Evolutionary conservation across 768 basidiomycete genomes (phyloP).

Genomic region (Mycena leptocephala): DNA sequence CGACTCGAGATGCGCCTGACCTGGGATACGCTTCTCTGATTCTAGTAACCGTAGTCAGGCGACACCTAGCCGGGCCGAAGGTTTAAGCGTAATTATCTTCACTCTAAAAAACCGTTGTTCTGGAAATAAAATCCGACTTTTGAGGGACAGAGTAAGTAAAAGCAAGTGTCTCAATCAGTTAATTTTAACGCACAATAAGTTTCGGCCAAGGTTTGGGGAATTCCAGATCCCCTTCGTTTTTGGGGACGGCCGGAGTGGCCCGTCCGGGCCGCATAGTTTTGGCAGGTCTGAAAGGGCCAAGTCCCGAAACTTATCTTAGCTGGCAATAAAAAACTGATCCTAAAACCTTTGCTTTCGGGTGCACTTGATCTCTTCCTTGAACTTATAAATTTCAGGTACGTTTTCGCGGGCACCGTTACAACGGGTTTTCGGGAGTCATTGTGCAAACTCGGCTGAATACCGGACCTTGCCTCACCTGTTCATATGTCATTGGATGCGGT

Average conservation of each 20-base stretch:
- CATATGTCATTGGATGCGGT: neutral
- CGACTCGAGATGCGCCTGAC: no score
- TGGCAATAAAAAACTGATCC: conserved; percentile 14
- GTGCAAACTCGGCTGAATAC: conserved; percentile 10
- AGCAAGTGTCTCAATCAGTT: neutral
- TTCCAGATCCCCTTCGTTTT: neutral
- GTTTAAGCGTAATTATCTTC: conserved; percentile 10
- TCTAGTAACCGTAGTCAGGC: neutral
- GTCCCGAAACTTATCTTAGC: neutral
- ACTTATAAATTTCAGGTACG: conserved; percentile 6
- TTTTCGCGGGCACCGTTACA: conserved; percentile 1
- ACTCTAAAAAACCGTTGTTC: neutral
- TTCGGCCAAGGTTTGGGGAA: neutral
- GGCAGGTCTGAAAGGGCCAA: neutral
- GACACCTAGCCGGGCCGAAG: conserved; percentile 5
- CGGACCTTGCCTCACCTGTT: neutral
- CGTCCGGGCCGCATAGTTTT: neutral
- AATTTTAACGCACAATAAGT: neutral
- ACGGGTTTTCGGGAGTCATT: neutral
- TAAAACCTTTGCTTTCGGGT: conserved; percentile 3
- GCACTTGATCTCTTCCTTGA: conserved; percentile 2
- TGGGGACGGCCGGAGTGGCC: neutral
- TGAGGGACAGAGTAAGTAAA: neutral
- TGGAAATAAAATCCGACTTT: no score
- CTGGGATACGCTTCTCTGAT: no score